Percentiles rank a stretch among this genome's conserved stretches.
These are phyloP conservation scores for Fereydounia khargensis DNA, from an alignment of 1,284 basidiomycete genomes.

Conservation along the genomic window DNA sequence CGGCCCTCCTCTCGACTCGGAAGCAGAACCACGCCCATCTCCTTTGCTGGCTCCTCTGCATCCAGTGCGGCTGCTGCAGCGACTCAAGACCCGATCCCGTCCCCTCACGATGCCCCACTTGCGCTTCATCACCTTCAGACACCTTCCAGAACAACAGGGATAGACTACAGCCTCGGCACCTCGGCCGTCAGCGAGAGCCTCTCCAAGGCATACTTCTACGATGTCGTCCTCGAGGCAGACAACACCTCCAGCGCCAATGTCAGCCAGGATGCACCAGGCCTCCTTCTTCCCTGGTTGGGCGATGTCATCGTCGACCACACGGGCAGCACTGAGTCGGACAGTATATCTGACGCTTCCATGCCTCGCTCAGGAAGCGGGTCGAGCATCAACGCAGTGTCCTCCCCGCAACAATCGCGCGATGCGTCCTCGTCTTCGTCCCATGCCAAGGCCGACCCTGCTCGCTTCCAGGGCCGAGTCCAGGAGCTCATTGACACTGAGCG, in stretches of 20 bases:
- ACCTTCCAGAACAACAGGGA: too few species aligned
- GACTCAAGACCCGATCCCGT: too few species aligned
- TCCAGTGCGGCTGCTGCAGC: too few species aligned
- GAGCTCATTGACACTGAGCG: conserved; percentile 55
- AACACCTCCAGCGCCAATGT: not conserved
- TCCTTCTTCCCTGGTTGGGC: conserved; percentile 34
- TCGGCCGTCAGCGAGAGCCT: conserved; percentile 28
- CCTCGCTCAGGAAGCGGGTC: conserved; percentile 34
- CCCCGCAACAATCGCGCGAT: too few species aligned
- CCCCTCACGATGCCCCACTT: too few species aligned
- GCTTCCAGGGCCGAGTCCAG: conserved; percentile 30
- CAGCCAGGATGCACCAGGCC: not conserved
- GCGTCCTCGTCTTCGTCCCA: not conserved
- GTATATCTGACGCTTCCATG: conserved; percentile 1
- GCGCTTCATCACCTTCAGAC: too few species aligned
- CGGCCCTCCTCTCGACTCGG: too few species aligned
- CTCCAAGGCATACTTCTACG: conserved; percentile 30
- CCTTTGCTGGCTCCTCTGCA: too few species aligned
- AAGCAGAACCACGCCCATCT: too few species aligned
- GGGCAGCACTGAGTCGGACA: conserved; percentile 4
- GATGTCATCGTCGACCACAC: conserved; percentile 34
- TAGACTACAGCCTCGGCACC: conserved; percentile 4
- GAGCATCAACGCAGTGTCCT: conserved; percentile 39
- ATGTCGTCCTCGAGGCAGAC: conserved; percentile 33
- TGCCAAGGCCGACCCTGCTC: conserved; percentile 12